Percentiles rank a stretch among this genome's conserved stretches.
phyloP scores from a whole-genome alignment of 108 stramenopile species.

The Skeletonema tropicum region DNA sequence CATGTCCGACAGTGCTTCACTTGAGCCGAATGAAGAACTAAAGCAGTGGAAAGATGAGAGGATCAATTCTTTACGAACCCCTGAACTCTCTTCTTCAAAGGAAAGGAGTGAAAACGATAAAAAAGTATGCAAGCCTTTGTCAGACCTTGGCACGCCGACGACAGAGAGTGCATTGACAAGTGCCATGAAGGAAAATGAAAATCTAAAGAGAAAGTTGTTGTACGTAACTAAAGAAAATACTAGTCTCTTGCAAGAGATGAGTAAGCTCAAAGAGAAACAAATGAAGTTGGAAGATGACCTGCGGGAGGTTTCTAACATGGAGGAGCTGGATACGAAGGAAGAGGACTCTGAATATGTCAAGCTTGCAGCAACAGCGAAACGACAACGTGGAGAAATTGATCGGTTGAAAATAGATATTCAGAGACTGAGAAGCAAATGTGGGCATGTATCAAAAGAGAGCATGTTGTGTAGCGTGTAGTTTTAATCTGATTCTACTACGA shows the following conservation, averaged over 20 bases:
- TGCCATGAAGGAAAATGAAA: constrained; percentile 17
- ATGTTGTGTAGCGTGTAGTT: neutral
- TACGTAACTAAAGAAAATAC: constrained; percentile 36
- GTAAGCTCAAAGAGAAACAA: constrained; percentile 21
- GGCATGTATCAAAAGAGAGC: constrained; percentile 3
- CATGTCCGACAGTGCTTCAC: neutral
- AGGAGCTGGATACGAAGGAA: neutral
- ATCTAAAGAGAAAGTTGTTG: constrained; percentile 18
- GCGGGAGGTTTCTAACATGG: constrained; percentile 6
- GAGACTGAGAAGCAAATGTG: constrained; percentile 6
- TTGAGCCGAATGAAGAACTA: neutral
- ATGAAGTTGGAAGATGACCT: constrained; percentile 19
- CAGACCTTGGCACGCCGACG: neutral
- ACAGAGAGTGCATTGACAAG: neutral
- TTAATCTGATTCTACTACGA: constrained; percentile 28
- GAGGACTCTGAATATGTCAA: constrained; percentile 15
- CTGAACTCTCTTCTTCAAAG: neutral
- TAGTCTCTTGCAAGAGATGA: constrained; percentile 29
- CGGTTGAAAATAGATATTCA: constrained; percentile 27
- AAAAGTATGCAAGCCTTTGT: neutral
- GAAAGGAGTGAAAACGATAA: neutral
- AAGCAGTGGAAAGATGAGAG: constrained; percentile 5
- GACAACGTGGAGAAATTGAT: constrained; percentile 23
- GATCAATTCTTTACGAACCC: neutral
- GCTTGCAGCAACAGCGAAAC: neutral